Base-by-base conservation (phyloP, 106 monocot genomes). In the Dioscorea dumetorum region DNA sequence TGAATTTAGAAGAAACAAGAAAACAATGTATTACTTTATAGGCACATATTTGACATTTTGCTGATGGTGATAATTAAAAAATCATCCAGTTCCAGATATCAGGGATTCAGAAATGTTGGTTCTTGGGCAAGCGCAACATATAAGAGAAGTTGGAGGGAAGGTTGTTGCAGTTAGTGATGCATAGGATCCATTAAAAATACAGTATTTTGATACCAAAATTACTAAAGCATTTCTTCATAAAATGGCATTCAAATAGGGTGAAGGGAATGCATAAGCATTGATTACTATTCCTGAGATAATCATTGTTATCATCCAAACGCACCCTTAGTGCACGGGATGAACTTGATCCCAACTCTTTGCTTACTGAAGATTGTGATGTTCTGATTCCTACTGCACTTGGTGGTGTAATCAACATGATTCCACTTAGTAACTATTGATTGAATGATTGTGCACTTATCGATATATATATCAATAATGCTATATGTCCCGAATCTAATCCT, bases 81-180 rank as follows among this genome's bases (percentile, higher is more conserved):
- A n/a, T n/a, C n/a, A 34, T 34, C 34, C 3, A 34, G 34, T 34
- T 34, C 34, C 20, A n/a, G 63, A 31, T 74, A 16, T 75, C 69
- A 83, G 90, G 90, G 90, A 9, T 90, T 90, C 69, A 86, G 90
- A 19, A 90, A 90, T 70, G 86, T 90, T 1, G 90, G 86, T 18
- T 90, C 89, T 22, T 85, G 85, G 89, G 89, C 89, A n/a, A 4
- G 89, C 89, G 2, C 79, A 78, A 35, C 82, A 86, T 33, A 90
- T 90, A 54, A 75, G n/a, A 48, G 80, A 86, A 78, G 78, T 72
- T 34, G 90, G 90, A 58, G 90, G 90, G 8, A 78, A 83, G 64
- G 70, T 90, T 57, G 58, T 86, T 70, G 86, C 83, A 12, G 73
- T 90, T 12, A 83, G 90, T 72, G 90, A 90, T 76, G 83, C 60